phyloP scores from a whole-genome alignment of 2,329 filamentous ascomycete genomes.

The Nothopassalora personata region DNA sequence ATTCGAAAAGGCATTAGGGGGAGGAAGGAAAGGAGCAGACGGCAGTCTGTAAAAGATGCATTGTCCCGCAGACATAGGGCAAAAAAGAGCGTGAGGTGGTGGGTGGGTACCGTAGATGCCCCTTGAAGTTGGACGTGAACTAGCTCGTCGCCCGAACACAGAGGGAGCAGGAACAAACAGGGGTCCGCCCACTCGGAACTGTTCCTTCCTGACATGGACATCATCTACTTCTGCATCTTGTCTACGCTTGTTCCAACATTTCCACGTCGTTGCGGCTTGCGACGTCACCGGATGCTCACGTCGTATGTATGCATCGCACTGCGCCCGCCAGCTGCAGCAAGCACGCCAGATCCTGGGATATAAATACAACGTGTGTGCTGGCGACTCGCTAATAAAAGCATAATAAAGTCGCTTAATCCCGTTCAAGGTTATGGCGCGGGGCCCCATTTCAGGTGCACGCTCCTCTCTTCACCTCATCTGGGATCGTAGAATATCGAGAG shows the following conservation, averaged over 20 bases:
- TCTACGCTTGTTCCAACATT: not conserved
- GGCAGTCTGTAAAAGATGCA: not conserved
- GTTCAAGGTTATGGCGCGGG: too few relatives aligned
- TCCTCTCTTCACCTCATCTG: too few relatives aligned
- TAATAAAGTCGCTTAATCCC: too few relatives aligned
- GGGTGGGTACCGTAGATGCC: not conserved
- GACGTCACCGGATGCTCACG: not conserved
- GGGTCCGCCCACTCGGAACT: not conserved
- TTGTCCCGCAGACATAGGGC: not conserved
- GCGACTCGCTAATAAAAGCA: not conserved
- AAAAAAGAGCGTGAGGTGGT: not conserved
- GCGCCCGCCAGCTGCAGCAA: not conserved
- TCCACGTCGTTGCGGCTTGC: not conserved
- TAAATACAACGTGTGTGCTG: not conserved
- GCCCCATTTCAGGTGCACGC: too few relatives aligned
- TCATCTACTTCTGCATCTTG: not conserved
- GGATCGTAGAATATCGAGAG: too few relatives aligned
- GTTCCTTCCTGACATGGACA: not conserved
- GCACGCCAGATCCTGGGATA: not conserved
- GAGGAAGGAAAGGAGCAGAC: not conserved
- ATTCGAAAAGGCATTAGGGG: not conserved
- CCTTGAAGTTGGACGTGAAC: too few relatives aligned
- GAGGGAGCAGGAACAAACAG: not conserved
- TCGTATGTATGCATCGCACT: not conserved
- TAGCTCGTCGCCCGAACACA: not conserved